phyloP scores from a whole-genome alignment of 805 yeast species.

The Tetrapisispora phaffii region DNA sequence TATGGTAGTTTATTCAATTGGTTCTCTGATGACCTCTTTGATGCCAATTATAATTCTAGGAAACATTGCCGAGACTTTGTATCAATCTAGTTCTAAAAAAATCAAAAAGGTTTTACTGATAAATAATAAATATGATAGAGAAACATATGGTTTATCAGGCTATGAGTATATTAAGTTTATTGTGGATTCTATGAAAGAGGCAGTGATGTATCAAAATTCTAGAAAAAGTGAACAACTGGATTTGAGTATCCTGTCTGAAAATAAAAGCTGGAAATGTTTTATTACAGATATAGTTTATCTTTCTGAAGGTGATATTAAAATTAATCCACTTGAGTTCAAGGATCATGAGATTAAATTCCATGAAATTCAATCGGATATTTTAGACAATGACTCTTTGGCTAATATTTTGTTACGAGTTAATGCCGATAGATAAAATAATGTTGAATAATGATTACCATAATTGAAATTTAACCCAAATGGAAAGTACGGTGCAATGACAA shows the following conservation, averaged over 20 bases:
- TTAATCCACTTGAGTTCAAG: conserved; percentile 36
- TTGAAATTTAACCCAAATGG: too few species aligned
- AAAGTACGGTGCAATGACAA: too few species aligned
- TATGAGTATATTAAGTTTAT: conserved; percentile 48
- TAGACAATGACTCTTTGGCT: conserved; percentile 19
- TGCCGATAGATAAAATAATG: background rate
- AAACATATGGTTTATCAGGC: conserved; percentile 61
- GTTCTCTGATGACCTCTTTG: conserved; percentile 81
- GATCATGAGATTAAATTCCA: conserved; percentile 39
- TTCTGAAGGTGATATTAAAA: conserved; percentile 39
- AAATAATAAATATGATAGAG: conserved; percentile 72
- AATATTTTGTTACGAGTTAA: conserved; percentile 7
- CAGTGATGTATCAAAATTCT: conserved; percentile 6
- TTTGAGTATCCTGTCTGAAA: background rate
- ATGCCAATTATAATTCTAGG: conserved; percentile 66
- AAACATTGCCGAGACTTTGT: conserved; percentile 61
- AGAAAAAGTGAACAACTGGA: background rate
- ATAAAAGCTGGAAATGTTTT: conserved; percentile 35
- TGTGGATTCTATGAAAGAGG: conserved; percentile 26
- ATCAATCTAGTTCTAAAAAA: conserved; percentile 7
- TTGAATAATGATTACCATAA: too few species aligned
- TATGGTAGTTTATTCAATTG: conserved; percentile 65
- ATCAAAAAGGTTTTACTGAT: conserved; percentile 48
- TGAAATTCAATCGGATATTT: conserved; percentile 17
- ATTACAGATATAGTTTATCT: conserved; percentile 58